A percentile compares a stretch with the other conserved stretches of the same genome.
Conservation (phyloP, 805 yeast species). For the Suhomyces faveliae region DNA sequence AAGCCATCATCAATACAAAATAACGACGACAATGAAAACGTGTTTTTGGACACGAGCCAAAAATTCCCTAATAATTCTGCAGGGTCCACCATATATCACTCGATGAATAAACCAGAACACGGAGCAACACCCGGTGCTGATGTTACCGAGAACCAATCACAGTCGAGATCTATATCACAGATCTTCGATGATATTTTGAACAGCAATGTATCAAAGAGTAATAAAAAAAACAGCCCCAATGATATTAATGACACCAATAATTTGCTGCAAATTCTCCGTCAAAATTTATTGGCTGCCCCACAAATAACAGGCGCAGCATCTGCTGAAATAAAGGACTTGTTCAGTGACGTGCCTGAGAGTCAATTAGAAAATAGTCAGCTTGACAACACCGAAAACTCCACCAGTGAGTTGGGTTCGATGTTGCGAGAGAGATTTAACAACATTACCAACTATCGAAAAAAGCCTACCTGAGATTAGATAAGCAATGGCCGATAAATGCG, state of each 20-base stretch:
- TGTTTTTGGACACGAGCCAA: slow-evolving; percentile 27
- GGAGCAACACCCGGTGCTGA: slow-evolving; percentile 13
- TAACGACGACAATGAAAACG: slow-evolving; percentile 28
- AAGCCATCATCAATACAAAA: background rate
- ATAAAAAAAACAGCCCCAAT: background rate
- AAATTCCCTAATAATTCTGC: slow-evolving; percentile 17
- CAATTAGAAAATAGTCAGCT: slow-evolving; percentile 7
- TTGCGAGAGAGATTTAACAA: slow-evolving; percentile 22
- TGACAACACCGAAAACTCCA: slow-evolving; percentile 18
- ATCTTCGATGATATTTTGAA: slow-evolving; percentile 30
- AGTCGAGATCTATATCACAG: slow-evolving; percentile 32
- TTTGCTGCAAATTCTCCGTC: background rate
- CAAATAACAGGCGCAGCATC: background rate
- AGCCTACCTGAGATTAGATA: background rate
- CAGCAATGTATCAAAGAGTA: slow-evolving; percentile 4
- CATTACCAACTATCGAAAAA: slow-evolving; percentile 14
- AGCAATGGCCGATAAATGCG: background rate
- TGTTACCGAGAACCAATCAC: slow-evolving; percentile 16
- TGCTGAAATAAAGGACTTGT: slow-evolving; percentile 11
- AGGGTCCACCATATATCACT: slow-evolving; percentile 34
- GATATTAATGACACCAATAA: background rate
- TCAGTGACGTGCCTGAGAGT: slow-evolving; percentile 10
- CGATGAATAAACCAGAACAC: slow-evolving; percentile 14
- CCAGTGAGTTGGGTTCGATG: slow-evolving; percentile 23
- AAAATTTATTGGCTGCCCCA: background rate